Evolutionary conservation across 1,284 basidiomycete genomes (phyloP), one percentile per base, ranked within the genome.

Genomic region (Austroboletus olivaceoglutinosus): DNA sequence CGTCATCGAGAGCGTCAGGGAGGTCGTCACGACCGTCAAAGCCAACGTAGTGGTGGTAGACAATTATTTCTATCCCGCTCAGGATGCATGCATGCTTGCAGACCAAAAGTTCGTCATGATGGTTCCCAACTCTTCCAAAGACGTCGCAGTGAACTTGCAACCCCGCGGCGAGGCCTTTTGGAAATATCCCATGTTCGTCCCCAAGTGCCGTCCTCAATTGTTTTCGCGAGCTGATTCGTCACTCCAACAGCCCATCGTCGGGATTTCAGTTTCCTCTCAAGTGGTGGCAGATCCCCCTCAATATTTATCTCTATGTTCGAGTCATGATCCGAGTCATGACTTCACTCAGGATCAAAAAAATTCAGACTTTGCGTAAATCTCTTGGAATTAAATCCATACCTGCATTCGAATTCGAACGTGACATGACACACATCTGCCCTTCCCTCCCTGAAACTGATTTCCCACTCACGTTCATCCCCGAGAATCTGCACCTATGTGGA

Each of bases 111-210:
- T 36, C n/a, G n/a, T 34, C 3, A 5, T 29, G 2, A 27, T 50
- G 16, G 2, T 41, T 4, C 43, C 48, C 1, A 50, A 33, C 19
- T 45, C 43, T 13, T 34, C 33, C 23, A 34, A 41, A 13, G 48
- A 50, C 7, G 15, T 45, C 11, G 43, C 18, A 6, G 13, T 10
- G 22, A 15, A 40, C 4, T 11, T 29, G 1, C 48, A 50, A 22
- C 48, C 48, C 2, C 25, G n/a, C 45, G 13, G 48, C 43, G 19
- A 4, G 9, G 6, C 12, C n/a, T n/a, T 50, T n/a, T 50, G 43
- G 48, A 50, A 41, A 45, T 50, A 50, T 29, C 43, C 48, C 7
- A 31, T 10, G 43, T 49, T 5, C 42, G 48, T 44, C 12, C n/a
- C 22, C 15, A 27, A n/a, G n/a, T n/a, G n/a, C n/a, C n/a, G n/a